Evolutionary conservation across 1,139 yeast species (phyloP).

Genomic region (Protomyces inouyei): DNA sequence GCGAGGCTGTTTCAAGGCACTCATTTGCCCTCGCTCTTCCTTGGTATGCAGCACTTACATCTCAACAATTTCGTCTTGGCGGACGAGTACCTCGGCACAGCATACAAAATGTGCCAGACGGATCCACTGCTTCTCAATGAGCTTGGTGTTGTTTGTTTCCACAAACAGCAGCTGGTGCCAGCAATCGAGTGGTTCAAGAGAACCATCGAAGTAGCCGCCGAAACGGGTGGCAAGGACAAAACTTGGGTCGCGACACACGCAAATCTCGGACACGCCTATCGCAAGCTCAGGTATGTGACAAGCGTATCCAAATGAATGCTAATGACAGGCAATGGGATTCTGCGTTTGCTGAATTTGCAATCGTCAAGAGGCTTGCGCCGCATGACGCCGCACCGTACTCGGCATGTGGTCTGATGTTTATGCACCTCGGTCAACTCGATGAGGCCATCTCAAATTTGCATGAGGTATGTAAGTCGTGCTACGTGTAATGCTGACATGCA

Average conservation of each 20-base stretch:
- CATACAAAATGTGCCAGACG: conserved; percentile 69
- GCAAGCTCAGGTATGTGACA: conserved; percentile 48
- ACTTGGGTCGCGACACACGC: conserved; percentile 85
- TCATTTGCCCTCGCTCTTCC: conserved; percentile 79
- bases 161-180: conserved; percentile 58
- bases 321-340: conserved; percentile 49
- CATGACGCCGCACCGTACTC: conserved; percentile 72
- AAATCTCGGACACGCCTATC: conserved; percentile 85
- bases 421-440: conserved; percentile 59
- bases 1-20: conserved; percentile 91
- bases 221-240: conserved; percentile 69
- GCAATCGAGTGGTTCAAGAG: conserved; percentile 70
- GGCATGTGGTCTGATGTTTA: conserved; percentile 75
- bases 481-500: background rate
- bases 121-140: conserved; percentile 90
- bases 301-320: background rate
- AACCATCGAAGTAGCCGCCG: conserved; percentile 67
- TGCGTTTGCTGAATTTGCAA: conserved; percentile 55
- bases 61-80: conserved; percentile 79
- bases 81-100: conserved; percentile 73
- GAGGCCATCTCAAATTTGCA: conserved; percentile 75
- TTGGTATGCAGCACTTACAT: conserved; percentile 94
- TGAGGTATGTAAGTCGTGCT: conserved; percentile 42
- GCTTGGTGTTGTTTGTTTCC: conserved; percentile 82
- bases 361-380: conserved; percentile 61